These are phyloP conservation scores for Tilletia caries DNA, from an alignment of 1,284 basidiomycete genomes.

Conservation along the genomic window DNA sequence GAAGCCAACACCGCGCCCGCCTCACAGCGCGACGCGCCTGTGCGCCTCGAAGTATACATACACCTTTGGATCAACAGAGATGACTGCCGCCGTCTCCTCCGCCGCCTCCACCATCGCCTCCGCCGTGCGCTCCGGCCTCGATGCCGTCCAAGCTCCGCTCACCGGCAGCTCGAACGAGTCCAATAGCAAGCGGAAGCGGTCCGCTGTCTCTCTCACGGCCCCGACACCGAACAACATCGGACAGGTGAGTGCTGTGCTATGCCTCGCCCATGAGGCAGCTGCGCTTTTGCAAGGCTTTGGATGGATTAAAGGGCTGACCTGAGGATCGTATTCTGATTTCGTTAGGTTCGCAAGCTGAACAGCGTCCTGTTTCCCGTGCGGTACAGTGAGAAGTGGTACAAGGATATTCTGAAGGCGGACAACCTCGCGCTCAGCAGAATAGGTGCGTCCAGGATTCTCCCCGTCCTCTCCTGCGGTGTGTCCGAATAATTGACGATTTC, in stretches of 20 bases:
- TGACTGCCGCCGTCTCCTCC: slow-evolving; percentile 1
- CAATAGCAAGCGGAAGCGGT: background rate
- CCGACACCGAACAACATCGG: slow-evolving; percentile 50
- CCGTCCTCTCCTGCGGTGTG: too few species aligned
- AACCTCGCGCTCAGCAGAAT: slow-evolving; percentile 42
- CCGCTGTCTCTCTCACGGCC: slow-evolving; percentile 1
- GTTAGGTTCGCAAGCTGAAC: slow-evolving; percentile 44
- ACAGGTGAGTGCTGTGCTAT: slow-evolving; percentile 25
- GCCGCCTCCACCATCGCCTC: slow-evolving; percentile 6
- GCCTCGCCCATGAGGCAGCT: background rate
- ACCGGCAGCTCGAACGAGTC: background rate
- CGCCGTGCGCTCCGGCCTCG: slow-evolving; percentile 7
- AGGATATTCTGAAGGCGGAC: slow-evolving; percentile 41
- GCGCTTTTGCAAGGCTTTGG: too few species aligned
- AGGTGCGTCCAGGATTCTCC: slow-evolving; percentile 22
- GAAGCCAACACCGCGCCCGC: background rate
- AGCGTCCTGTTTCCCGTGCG: slow-evolving; percentile 47
- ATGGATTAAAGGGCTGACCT: too few species aligned
- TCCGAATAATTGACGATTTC: too few species aligned
- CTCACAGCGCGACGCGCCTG: background rate
- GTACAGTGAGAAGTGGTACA: slow-evolving; percentile 49
- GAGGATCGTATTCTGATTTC: too few species aligned
- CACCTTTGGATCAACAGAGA: background rate
- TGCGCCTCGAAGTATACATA: background rate
- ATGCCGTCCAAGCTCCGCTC: background rate